Conservation (phyloP, 352 stramenopile species). For the Pythium monospermum region DNA sequence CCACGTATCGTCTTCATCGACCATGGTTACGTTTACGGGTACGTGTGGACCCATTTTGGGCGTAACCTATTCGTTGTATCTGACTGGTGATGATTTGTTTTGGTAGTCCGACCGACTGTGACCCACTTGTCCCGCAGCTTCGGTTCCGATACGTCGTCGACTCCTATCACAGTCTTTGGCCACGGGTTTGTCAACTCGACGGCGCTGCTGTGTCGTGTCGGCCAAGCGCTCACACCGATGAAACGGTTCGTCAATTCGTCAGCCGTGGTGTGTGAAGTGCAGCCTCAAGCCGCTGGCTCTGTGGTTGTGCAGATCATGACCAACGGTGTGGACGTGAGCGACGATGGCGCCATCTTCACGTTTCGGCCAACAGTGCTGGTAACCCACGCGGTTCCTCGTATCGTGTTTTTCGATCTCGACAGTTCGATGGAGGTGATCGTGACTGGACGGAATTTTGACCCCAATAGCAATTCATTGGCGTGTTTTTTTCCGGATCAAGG, state of each 20-base stretch:
- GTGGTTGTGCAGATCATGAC: slow-evolving; percentile 11
- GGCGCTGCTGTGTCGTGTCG: slow-evolving; percentile 12
- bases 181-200: slow-evolving; percentile 10
- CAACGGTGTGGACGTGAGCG: slow-evolving; percentile 11
- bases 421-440: not conserved
- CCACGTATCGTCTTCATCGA: not conserved
- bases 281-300: not conserved
- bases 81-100: too few relatives aligned
- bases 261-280: slow-evolving; percentile 8
- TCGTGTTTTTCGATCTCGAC: not conserved
- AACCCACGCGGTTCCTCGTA: not conserved
- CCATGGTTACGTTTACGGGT: not conserved
- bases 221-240: not conserved
- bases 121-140: slow-evolving; percentile 6
- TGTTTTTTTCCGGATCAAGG: not conserved
- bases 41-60: too few relatives aligned
- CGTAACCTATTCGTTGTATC: too few relatives aligned
- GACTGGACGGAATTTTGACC: not conserved
- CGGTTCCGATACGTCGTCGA: slow-evolving; percentile 3
- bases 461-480: not conserved
- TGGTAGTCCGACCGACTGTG: slow-evolving; percentile 10
- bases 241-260: slow-evolving; percentile 6
- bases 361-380: not conserved
- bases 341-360: not conserved
- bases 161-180: slow-evolving; percentile 3